phyloP scores from a whole-genome alignment of 441 rosid genomes.

The Populus trichocarpa region DNA sequence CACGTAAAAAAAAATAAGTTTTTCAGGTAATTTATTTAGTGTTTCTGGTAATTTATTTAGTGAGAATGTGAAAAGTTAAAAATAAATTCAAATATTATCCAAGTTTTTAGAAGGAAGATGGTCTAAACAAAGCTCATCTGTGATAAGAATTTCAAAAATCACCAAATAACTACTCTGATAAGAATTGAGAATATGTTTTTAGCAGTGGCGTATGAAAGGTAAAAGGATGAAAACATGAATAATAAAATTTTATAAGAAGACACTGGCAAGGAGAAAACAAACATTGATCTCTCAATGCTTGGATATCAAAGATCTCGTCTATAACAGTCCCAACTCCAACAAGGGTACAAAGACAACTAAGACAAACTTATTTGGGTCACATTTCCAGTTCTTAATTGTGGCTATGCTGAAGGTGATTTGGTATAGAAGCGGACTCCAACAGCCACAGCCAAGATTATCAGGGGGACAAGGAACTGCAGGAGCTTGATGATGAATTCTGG shows the following conservation, averaged over 20 bases:
- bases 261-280: slow-evolving; percentile 13
- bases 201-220: neutral
- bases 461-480: slow-evolving; percentile 86
- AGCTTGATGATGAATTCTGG: slow-evolving; percentile 61
- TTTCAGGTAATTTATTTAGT: no score
- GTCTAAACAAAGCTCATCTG: rapidly evolving
- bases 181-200: neutral
- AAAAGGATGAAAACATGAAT: slow-evolving; percentile 1
- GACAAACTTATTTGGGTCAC: slow-evolving; percentile 24
- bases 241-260: neutral
- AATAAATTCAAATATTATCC: rapidly evolving
- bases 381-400: slow-evolving; percentile 11
- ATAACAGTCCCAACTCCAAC: neutral
- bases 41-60: no score
- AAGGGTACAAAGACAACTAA: neutral
- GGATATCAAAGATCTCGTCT: slow-evolving; percentile 14
- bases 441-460: slow-evolving; percentile 85
- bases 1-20: no score
- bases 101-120: no score
- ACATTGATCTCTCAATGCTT: slow-evolving; percentile 12
- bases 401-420: slow-evolving; percentile 47
- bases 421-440: slow-evolving; percentile 70
- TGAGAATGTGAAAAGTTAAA: no score
- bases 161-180: neutral
- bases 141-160: neutral